Conservation (phyloP, 2,329 filamentous ascomycete species). For the Triangularia verruculosa region DNA sequence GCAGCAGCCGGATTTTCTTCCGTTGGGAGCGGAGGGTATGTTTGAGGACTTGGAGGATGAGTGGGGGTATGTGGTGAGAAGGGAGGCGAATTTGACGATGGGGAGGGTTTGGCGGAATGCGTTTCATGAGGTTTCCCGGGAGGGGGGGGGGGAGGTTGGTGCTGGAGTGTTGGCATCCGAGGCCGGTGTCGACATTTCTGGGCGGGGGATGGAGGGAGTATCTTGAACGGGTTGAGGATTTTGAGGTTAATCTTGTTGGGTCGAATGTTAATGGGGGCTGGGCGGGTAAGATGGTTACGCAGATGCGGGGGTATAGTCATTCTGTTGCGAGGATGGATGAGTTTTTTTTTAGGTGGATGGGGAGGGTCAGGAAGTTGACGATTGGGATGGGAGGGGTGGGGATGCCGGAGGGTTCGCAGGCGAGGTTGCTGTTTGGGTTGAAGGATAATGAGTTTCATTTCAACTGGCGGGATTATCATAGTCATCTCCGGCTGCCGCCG, state of each 20-base stretch:
- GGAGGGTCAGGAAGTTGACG: not conserved
- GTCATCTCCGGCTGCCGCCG: not conserved
- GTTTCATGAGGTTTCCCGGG: not conserved
- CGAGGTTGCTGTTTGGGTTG: not conserved
- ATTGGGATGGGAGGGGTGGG: not conserved
- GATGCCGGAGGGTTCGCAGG: not conserved
- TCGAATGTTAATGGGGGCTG: not conserved
- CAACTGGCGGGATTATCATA: not conserved
- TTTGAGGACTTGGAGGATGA: not conserved
- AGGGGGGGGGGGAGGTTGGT: not conserved
- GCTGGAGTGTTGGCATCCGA: not conserved
- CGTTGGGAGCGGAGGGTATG: not conserved
- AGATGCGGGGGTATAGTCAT: not conserved
- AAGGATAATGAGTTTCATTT: not conserved
- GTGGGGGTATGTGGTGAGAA: not conserved
- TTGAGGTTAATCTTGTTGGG: not conserved
- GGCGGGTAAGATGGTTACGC: not conserved
- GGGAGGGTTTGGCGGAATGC: constrained; percentile 2
- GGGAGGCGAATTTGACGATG: not conserved
- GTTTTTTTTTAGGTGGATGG: not conserved
- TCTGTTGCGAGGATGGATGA: not conserved
- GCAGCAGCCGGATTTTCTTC: not conserved
- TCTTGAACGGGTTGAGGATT: not conserved
- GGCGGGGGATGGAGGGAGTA: not conserved
- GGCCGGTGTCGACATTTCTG: not conserved